Evolutionary conservation across 208 protist genomes (phyloP).

Genomic region (Angomonas deanei): DNA sequence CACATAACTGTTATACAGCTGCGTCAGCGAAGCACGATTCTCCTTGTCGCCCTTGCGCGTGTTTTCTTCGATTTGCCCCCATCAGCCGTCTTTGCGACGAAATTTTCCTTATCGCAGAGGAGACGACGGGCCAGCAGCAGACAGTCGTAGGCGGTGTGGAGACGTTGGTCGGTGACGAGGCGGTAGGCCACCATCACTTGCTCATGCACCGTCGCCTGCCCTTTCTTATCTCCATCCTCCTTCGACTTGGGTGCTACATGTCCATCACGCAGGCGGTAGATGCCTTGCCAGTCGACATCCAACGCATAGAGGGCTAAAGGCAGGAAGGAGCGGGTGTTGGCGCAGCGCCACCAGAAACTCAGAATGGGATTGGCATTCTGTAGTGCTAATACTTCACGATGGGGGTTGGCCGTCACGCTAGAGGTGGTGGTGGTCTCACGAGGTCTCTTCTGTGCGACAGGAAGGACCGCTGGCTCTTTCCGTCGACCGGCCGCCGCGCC

Average conservation of each 20-base stretch:
- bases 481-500: too few relatives aligned
- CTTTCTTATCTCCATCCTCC: too few relatives aligned
- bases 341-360: slow-evolving; percentile 1
- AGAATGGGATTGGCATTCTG: neutral
- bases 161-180: neutral
- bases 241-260: neutral
- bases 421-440: neutral
- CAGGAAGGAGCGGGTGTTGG: neutral
- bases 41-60: neutral
- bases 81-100: too few relatives aligned
- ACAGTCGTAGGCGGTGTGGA: neutral
- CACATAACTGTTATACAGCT: neutral
- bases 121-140: neutral
- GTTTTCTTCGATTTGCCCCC: neutral
- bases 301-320: neutral
- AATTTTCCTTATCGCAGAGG: too few relatives aligned
- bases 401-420: neutral
- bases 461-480: too few relatives aligned
- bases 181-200: neutral
- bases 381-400: neutral
- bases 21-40: neutral
- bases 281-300: slow-evolving; percentile 1
- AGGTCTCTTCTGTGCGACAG: too few relatives aligned
- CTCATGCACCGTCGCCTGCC: too few relatives aligned
- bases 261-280: neutral